Conservation (phyloP, 2,329 filamentous ascomycete species). For the Sphaerulina populicola region DNA sequence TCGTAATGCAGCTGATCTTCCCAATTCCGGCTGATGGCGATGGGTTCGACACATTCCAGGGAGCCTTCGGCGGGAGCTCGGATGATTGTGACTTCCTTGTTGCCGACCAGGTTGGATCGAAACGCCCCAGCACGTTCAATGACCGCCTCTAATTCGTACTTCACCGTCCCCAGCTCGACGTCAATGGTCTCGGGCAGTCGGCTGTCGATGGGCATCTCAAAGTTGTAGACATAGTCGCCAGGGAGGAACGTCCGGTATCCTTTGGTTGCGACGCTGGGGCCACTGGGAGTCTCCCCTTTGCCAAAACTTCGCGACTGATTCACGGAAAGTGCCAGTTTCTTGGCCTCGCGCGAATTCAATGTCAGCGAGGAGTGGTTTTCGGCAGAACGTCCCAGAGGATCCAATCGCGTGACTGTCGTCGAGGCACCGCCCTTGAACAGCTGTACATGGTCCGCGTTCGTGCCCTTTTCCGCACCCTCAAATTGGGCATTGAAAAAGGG, state of each 20-base stretch:
- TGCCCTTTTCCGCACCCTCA: slow-evolving; percentile 50
- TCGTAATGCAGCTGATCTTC: slow-evolving; percentile 94
- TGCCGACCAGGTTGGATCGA: slow-evolving; percentile 75
- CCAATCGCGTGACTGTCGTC: slow-evolving; percentile 30
- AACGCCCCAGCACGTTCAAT: slow-evolving; percentile 84
- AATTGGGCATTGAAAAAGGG: slow-evolving; percentile 84
- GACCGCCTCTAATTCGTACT: slow-evolving; percentile 77
- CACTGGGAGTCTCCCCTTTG: slow-evolving; percentile 59
- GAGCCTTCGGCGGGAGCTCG: slow-evolving; percentile 81
- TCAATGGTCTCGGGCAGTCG: slow-evolving; percentile 75
- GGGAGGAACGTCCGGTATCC: slow-evolving; percentile 81
- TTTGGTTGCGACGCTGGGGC: slow-evolving; percentile 57
- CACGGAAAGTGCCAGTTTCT: slow-evolving; percentile 69
- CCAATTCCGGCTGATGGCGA: slow-evolving; percentile 88
- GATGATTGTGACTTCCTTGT: slow-evolving; percentile 73
- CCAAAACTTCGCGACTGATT: slow-evolving; percentile 77
- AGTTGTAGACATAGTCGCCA: slow-evolving; percentile 64
- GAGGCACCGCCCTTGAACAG: slow-evolving; percentile 40
- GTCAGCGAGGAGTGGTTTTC: slow-evolving; percentile 39
- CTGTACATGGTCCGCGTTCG: slow-evolving; percentile 56
- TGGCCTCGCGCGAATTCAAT: slow-evolving; percentile 44
- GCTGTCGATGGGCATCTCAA: slow-evolving; percentile 75
- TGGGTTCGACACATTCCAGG: slow-evolving; percentile 82
- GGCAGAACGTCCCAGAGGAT: slow-evolving; percentile 28
- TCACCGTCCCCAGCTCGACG: slow-evolving; percentile 75